Conservation (phyloP, 2,329 filamentous ascomycete genomes). For the Didymella arachidicola region DNA sequence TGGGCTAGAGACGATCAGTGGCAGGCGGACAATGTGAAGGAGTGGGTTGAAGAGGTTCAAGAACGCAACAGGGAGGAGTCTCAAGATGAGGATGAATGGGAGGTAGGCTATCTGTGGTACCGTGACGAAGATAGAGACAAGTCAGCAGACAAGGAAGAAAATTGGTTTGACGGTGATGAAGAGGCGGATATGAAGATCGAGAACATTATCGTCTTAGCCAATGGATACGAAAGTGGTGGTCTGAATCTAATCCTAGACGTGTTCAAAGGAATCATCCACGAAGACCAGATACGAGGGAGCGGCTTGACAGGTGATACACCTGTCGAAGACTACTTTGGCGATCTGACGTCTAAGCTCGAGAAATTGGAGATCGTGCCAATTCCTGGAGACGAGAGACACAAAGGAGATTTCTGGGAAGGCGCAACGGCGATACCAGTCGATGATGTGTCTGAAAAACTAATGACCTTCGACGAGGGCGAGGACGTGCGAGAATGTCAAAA, state of each 20-base stretch:
- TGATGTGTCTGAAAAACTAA: not conserved
- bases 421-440: not conserved
- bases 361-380: not conserved
- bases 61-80: not conserved
- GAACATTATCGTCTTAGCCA: not conserved
- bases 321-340: not conserved
- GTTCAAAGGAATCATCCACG: not conserved
- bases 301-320: not conserved
- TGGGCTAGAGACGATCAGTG: not conserved
- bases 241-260: not conserved
- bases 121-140: not conserved
- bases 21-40: not conserved
- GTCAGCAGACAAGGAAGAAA: not conserved
- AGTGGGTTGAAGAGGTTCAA: not conserved
- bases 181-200: not conserved
- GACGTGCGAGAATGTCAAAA: not conserved
- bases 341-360: not conserved
- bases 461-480: not conserved
- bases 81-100: not conserved
- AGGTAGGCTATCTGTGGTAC: not conserved
- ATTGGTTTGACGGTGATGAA: not conserved
- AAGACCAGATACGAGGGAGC: not conserved
- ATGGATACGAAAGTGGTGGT: not conserved
- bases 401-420: not conserved
- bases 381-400: not conserved